A percentile compares a stretch with the other conserved stretches of the same genome.
Conservation (phyloP, 345 rosid genomes). For the Eutrema yunnanense region DNA sequence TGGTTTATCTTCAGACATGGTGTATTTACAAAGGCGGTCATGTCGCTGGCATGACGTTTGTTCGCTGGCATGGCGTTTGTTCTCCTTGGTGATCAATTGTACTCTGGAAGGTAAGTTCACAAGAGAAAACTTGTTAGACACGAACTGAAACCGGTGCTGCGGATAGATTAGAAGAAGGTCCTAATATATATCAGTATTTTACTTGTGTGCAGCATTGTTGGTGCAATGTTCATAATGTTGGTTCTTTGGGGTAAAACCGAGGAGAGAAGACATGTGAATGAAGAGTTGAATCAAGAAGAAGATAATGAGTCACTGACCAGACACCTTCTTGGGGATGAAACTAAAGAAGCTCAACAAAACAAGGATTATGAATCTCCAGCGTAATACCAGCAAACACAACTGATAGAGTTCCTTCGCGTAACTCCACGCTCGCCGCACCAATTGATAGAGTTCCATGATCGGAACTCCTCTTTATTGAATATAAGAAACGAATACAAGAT, state of each 20-base stretch:
- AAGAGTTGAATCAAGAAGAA: conserved; percentile 18
- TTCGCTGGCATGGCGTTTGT: conserved; percentile 65
- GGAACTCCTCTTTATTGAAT: too few species aligned
- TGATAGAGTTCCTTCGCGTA: too few species aligned
- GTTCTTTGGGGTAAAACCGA: conserved; percentile 69
- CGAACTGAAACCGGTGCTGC: too few species aligned
- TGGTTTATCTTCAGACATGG: conserved; percentile 70
- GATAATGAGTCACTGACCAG: conserved; percentile 40
- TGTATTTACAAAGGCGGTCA: conserved; percentile 78
- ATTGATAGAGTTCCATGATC: too few species aligned
- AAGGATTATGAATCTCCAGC: conserved; percentile 11
- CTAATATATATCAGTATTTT: not conserved
- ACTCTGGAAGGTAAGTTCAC: conserved; percentile 50
- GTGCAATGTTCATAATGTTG: conserved; percentile 51
- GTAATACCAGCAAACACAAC: not conserved
- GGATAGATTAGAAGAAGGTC: not conserved
- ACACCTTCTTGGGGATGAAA: conserved; percentile 33
- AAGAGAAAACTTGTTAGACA: not conserved
- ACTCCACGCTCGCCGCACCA: too few species aligned
- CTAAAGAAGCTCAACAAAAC: not conserved
- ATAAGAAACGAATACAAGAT: too few species aligned
- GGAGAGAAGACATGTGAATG: conserved; percentile 34
- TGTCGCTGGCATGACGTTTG: too few species aligned
- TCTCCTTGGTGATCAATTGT: conserved; percentile 63
- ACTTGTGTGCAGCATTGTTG: conserved; percentile 33